Evolutionary conservation across 169 alveolate genomes (phyloP).

Genomic region (Cardiosporidium cionae): DNA sequence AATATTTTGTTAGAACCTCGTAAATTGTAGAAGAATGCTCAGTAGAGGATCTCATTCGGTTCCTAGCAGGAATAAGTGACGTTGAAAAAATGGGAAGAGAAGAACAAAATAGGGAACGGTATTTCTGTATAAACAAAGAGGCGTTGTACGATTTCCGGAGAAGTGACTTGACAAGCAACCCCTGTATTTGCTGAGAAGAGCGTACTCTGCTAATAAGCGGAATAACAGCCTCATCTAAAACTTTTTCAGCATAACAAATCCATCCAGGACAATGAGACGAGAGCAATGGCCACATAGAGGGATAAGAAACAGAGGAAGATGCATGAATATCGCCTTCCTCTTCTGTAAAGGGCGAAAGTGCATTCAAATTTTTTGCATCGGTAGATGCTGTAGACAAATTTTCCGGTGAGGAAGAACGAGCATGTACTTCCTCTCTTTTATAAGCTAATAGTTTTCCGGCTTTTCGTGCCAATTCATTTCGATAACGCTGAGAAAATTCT

Average conservation of each 20-base stretch:
- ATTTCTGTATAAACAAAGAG: not conserved
- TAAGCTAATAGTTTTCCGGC: too few relatives aligned
- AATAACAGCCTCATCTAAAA: conserved; percentile 54
- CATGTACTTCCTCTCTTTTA: too few relatives aligned
- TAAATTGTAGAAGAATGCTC: too few relatives aligned
- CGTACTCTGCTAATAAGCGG: conserved; percentile 66
- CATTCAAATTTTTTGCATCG: too few relatives aligned
- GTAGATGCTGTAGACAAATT: too few relatives aligned
- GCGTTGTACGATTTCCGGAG: not conserved
- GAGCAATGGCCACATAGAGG: conserved; percentile 47
- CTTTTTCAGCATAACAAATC: conserved; percentile 82
- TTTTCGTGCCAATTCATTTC: not conserved
- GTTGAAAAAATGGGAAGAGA: too few relatives aligned
- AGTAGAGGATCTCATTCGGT: too few relatives aligned
- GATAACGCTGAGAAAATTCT: conserved; percentile 29
- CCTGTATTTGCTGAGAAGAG: conserved; percentile 73
- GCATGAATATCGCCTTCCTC: not conserved
- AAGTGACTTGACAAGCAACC: conserved; percentile 51
- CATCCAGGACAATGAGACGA: conserved; percentile 85
- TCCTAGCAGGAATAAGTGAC: too few relatives aligned
- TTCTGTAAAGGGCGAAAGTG: not conserved
- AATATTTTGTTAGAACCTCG: too few relatives aligned
- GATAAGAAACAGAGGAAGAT: not conserved
- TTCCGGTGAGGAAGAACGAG: too few relatives aligned
- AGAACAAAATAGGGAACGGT: not conserved